phyloP scores from a whole-genome alignment of 202 grass and related monocot species.

The Alloteropsis angusta region DNA sequence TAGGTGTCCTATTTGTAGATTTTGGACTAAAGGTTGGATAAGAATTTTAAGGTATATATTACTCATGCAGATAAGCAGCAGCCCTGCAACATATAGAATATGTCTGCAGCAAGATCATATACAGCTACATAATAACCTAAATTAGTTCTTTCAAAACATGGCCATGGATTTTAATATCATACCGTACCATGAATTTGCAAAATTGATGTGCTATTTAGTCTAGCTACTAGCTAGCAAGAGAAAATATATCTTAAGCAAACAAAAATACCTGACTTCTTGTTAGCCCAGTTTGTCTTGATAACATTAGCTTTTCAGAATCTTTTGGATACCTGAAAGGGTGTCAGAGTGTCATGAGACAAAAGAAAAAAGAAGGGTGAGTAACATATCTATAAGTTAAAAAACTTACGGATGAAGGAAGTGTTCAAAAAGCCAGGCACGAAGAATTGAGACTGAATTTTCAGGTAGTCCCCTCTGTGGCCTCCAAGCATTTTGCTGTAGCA shows the following conservation, averaged over 20 bases:
- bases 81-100: neutral
- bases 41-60: neutral
- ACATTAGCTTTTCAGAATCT: slow-evolving; percentile 93
- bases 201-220: neutral
- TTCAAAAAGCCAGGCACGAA: slow-evolving; percentile 97
- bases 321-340: slow-evolving; percentile 75
- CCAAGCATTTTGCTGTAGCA: slow-evolving; percentile 95
- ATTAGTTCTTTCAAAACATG: neutral
- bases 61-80: slow-evolving; percentile 11
- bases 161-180: neutral
- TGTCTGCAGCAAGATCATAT: neutral
- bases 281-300: slow-evolving; percentile 92
- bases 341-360: neutral
- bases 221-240: neutral
- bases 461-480: slow-evolving; percentile 94
- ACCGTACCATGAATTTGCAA: neutral
- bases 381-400: neutral
- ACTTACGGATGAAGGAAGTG: slow-evolving; percentile 98
- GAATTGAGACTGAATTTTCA: slow-evolving; percentile 90
- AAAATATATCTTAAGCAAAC: neutral
- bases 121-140: neutral
- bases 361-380: neutral
- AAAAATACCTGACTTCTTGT: slow-evolving; percentile 82
- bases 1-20: neutral
- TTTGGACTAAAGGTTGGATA: neutral